Conservation (phyloP, 1,139 yeast species). For the Saccharomyces hybrid region DNA sequence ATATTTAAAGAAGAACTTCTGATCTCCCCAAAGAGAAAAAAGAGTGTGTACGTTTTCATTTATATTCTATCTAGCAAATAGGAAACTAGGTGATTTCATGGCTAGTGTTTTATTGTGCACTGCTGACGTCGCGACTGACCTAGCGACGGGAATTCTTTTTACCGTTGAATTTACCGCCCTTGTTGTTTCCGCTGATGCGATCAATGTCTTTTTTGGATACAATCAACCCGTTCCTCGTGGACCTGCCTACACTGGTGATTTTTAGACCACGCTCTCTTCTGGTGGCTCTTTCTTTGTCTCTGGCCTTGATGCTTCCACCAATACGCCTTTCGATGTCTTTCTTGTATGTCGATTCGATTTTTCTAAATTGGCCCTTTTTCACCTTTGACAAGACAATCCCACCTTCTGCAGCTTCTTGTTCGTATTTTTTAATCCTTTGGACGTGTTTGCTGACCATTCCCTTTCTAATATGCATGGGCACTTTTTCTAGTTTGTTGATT, state of each 20-base stretch:
- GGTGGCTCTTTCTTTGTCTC: slow-evolving; percentile 29
- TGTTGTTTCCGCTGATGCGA: slow-evolving; percentile 34
- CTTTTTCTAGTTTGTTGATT: slow-evolving; percentile 49
- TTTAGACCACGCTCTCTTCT: slow-evolving; percentile 71
- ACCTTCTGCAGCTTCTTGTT: slow-evolving; percentile 75
- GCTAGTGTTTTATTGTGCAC: not conserved
- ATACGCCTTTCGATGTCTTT: slow-evolving; percentile 47
- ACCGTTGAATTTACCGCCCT: not conserved
- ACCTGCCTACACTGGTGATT: slow-evolving; percentile 68
- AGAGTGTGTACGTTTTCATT: not conserved
- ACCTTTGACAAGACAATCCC: slow-evolving; percentile 72
- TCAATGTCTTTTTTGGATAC: slow-evolving; percentile 64
- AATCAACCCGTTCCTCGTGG: slow-evolving; percentile 76
- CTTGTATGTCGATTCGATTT: slow-evolving; percentile 40
- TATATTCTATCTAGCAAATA: not conserved
- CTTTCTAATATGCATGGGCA: slow-evolving; percentile 86
- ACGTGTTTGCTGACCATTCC: slow-evolving; percentile 64
- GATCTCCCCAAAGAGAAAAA: no score
- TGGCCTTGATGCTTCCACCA: slow-evolving; percentile 37
- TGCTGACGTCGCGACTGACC: not conserved
- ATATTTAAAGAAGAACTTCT: no score
- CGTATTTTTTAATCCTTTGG: slow-evolving; percentile 48
- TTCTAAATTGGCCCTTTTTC: slow-evolving; percentile 56
- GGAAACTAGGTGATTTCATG: not conserved
- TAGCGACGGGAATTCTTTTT: not conserved